Percentiles rank a stretch among this genome's conserved stretches.
phyloP scores from a whole-genome alignment of 2,329 filamentous ascomycete genomes.

The Bisporella sp. region DNA sequence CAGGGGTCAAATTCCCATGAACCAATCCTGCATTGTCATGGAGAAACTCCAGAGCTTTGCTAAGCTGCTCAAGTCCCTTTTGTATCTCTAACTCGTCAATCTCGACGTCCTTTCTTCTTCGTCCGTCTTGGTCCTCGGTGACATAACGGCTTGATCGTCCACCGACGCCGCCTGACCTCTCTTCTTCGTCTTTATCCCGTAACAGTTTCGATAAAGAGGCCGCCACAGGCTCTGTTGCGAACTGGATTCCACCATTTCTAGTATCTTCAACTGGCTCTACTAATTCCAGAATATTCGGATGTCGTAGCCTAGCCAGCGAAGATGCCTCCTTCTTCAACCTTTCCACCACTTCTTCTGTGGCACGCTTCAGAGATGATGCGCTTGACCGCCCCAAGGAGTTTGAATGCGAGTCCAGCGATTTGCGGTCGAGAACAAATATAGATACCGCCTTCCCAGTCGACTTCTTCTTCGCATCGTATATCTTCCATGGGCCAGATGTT shows the following conservation, averaged over 20 bases:
- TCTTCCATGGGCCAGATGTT: slow-evolving; percentile 88
- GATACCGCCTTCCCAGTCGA: slow-evolving; percentile 83
- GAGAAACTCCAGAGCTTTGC: slow-evolving; percentile 88
- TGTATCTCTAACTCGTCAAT: slow-evolving; percentile 97
- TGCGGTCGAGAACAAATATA: slow-evolving; percentile 91
- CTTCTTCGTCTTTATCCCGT: slow-evolving; percentile 83
- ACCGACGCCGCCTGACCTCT: slow-evolving; percentile 59
- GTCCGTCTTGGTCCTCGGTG: slow-evolving; percentile 67
- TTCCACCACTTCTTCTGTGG: slow-evolving; percentile 85
- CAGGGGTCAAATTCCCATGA: slow-evolving; percentile 89
- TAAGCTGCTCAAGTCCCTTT: slow-evolving; percentile 88
- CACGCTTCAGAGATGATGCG: slow-evolving; percentile 66
- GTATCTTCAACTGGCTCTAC: slow-evolving; percentile 95
- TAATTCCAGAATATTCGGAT: slow-evolving; percentile 87
- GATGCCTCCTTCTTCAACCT: slow-evolving; percentile 87
- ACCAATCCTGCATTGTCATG: slow-evolving; percentile 93
- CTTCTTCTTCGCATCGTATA: slow-evolving; percentile 96
- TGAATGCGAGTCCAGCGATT: slow-evolving; percentile 66
- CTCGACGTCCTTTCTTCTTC: slow-evolving; percentile 73
- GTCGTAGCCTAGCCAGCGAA: slow-evolving; percentile 77
- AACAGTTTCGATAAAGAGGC: slow-evolving; percentile 78
- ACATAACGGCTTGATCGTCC: slow-evolving; percentile 73
- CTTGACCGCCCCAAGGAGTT: slow-evolving; percentile 55
- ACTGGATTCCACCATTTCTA: slow-evolving; percentile 83
- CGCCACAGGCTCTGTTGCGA: slow-evolving; percentile 87